These are phyloP conservation scores for Mucor sp. DNA, from an alignment of 371 early-diverging fungal genomes.

Conservation along the genomic window DNA sequence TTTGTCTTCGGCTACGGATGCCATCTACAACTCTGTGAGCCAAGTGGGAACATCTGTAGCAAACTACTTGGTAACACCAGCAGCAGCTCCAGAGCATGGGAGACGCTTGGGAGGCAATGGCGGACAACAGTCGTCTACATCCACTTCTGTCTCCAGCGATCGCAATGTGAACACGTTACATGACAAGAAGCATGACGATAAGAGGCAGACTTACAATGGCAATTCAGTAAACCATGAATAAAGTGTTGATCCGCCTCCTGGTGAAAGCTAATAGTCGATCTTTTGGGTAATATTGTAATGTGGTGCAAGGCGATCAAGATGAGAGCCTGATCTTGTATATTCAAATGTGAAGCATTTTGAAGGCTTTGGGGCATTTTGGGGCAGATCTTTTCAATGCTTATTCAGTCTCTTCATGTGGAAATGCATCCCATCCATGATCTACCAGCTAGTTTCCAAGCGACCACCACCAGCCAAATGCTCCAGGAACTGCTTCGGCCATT, in stretches of 20 bases:
- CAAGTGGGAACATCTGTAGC: conserved; percentile 9
- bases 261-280: no score
- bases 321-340: no score
- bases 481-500: no score
- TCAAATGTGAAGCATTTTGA: no score
- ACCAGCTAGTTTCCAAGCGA: no score
- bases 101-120: not conserved
- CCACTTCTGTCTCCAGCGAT: not conserved
- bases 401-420: no score
- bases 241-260: not conserved
- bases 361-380: no score
- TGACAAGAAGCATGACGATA: not conserved
- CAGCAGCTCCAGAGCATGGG: conserved; percentile 13
- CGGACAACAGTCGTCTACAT: not conserved
- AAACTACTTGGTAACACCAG: conserved; percentile 22
- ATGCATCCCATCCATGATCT: no score
- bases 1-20: conserved; percentile 15
- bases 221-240: conserved; percentile 45
- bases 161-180: not conserved
- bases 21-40: conserved; percentile 26
- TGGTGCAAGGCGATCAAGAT: no score
- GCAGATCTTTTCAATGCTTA: no score
- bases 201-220: conserved; percentile 35
- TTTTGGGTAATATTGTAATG: no score
- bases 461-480: no score